Conservation (phyloP, 768 basidiomycete genomes). For the Leccinum barrowsii region DNA sequence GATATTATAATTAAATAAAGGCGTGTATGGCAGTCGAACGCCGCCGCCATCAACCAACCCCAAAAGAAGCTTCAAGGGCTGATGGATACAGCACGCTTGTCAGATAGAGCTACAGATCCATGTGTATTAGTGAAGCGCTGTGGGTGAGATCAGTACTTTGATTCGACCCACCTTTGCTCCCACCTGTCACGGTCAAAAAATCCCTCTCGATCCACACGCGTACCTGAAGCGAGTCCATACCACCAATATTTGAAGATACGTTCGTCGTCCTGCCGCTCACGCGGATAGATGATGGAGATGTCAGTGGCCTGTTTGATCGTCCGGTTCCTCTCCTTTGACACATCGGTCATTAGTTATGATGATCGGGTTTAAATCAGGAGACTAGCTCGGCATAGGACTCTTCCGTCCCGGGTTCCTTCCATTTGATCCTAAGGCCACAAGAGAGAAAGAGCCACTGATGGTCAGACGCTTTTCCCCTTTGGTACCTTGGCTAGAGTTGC, state of each 20-base stretch:
- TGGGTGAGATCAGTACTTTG: neutral
- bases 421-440: neutral
- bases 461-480: neutral
- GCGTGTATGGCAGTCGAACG: neutral
- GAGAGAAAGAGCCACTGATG: neutral
- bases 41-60: conserved; percentile 9
- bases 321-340: neutral
- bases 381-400: neutral
- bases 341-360: neutral
- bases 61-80: conserved; percentile 10
- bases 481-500: neutral
- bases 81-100: neutral
- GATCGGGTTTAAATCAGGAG: conserved; percentile 3
- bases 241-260: neutral
- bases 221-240: conserved; percentile 10
- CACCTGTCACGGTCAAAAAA: neutral
- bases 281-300: neutral
- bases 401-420: neutral
- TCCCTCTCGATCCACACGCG: neutral
- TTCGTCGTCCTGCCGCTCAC: neutral
- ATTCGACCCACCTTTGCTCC: neutral
- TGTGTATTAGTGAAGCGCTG: neutral
- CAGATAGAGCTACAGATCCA: neutral
- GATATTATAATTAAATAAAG: neutral
- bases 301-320: neutral